Conservation (phyloP, 2,329 filamentous ascomycete genomes). For the Plenodomus tracheiphilus region DNA sequence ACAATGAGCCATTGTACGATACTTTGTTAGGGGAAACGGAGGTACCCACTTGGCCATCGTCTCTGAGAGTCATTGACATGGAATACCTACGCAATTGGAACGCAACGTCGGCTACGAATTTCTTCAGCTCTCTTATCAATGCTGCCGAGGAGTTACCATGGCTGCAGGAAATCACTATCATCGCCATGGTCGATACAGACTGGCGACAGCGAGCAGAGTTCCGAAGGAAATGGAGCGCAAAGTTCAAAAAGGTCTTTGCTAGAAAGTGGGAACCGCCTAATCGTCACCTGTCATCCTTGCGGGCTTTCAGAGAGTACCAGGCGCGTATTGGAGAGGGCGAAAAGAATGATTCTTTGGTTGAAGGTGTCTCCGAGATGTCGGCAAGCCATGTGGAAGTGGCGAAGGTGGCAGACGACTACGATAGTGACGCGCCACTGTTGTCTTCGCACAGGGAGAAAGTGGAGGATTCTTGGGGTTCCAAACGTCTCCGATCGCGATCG, state of each 20-base stretch:
- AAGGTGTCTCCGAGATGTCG: slow-evolving; percentile 15
- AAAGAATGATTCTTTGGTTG: slow-evolving; percentile 30
- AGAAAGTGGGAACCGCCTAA: slow-evolving; percentile 52
- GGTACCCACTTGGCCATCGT: slow-evolving; percentile 76
- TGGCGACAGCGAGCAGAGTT: slow-evolving; percentile 85
- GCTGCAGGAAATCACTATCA: slow-evolving; percentile 70
- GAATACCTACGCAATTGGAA: slow-evolving; percentile 77
- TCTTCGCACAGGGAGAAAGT: slow-evolving; percentile 17
- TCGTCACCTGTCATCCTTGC: slow-evolving; percentile 47
- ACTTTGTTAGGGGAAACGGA: slow-evolving; percentile 65
- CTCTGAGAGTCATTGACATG: slow-evolving; percentile 72
- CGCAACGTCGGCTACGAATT: slow-evolving; percentile 69
- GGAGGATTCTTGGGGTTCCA: slow-evolving; percentile 34
- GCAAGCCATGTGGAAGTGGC: slow-evolving; percentile 1
- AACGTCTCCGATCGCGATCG: slow-evolving; percentile 35
- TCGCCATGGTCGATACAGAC: slow-evolving; percentile 72
- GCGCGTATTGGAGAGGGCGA: slow-evolving; percentile 8
- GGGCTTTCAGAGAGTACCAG: slow-evolving; percentile 49
- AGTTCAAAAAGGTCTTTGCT: slow-evolving; percentile 68
- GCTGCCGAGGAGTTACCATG: slow-evolving; percentile 67
- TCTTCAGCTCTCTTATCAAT: slow-evolving; percentile 78
- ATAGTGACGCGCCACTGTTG: slow-evolving; percentile 36
- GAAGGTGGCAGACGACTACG: slow-evolving; percentile 16
- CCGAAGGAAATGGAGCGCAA: slow-evolving; percentile 75
- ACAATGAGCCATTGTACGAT: slow-evolving; percentile 76